Conservation (phyloP, 2,329 filamentous ascomycete species). For the Daldinia sp. region DNA sequence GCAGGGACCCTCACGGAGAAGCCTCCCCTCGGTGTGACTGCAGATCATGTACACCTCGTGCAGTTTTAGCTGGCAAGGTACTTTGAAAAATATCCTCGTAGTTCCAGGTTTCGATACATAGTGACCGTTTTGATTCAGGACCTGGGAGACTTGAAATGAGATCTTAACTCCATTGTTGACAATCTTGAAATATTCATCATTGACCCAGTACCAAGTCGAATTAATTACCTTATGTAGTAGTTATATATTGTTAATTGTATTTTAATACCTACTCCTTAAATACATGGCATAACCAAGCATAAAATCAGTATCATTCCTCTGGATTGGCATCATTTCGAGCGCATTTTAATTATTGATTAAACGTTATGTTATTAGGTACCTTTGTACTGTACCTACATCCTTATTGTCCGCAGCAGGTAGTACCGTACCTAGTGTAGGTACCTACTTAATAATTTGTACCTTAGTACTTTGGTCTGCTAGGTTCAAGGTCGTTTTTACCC, state of each 20-base stretch:
- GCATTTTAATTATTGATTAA: conserved; percentile 16
- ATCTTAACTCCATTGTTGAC: conserved; percentile 10
- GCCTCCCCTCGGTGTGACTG: conserved; percentile 34
- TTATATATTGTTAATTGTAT: no score
- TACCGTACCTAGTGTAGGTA: background rate
- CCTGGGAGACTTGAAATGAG: conserved; percentile 11
- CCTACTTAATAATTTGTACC: conserved; percentile 2
- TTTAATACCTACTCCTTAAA: no score
- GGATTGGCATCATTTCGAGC: conserved; percentile 6
- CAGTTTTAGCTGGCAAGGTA: background rate
- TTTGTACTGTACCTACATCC: conserved; percentile 12
- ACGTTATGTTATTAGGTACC: conserved; percentile 16
- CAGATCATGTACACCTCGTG: conserved; percentile 31
- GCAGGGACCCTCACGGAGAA: conserved; percentile 35
- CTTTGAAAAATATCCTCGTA: conserved; percentile 4
- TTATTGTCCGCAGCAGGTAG: conserved; percentile 10
- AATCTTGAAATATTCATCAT: conserved; percentile 9
- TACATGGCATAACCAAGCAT: conserved; percentile 6
- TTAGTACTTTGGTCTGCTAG: background rate
- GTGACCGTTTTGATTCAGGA: background rate
- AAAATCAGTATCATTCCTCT: conserved; percentile 11
- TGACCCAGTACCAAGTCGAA: background rate
- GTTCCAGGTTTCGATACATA: no score
- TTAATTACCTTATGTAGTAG: conserved; percentile 4
- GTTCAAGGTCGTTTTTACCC: conserved; percentile 4